These are phyloP conservation scores for Xylariaceae sp. DNA, from an alignment of 2,329 filamentous ascomycete genomes.

Conservation along the genomic window DNA sequence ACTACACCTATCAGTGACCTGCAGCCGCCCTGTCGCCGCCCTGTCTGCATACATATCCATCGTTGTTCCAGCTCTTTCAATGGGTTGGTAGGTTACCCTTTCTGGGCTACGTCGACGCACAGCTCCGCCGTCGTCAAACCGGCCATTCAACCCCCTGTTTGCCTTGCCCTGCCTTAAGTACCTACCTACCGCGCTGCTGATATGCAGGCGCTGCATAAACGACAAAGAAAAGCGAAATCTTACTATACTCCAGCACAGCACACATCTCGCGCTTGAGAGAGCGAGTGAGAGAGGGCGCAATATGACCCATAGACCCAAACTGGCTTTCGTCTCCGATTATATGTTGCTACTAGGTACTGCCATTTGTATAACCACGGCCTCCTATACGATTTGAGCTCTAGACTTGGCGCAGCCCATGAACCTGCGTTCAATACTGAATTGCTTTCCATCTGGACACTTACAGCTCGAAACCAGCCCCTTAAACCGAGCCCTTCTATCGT, in stretches of 20 bases:
- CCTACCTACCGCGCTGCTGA: constrained; percentile 24
- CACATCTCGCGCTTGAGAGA: constrained; percentile 15
- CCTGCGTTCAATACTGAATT: constrained; percentile 7
- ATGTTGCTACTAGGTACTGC: neutral
- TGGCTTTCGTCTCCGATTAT: neutral
- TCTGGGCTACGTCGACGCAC: constrained; percentile 17
- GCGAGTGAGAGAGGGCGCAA: constrained; percentile 1
- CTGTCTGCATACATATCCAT: too few relatives aligned
- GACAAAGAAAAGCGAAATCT: constrained; percentile 30
- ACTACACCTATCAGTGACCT: neutral
- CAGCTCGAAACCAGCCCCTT: constrained; percentile 7
- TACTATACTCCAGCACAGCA: constrained; percentile 26
- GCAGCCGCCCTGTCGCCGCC: too few relatives aligned
- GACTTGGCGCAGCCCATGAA: constrained; percentile 4
- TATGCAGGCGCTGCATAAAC: constrained; percentile 35
- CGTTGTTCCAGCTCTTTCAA: too few relatives aligned
- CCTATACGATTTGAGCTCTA: constrained; percentile 3
- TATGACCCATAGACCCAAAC: constrained; percentile 4
- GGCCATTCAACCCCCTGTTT: constrained; percentile 21
- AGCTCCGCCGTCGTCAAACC: constrained; percentile 17
- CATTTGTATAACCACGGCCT: constrained; percentile 9
- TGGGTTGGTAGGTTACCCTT: too few relatives aligned
- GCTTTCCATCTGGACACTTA: neutral
- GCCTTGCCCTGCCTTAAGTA: constrained; percentile 21
- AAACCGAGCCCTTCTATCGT: constrained; percentile 1